Evolutionary conservation across 208 protist species (phyloP), one percentile per base, ranked within the genome.

Genomic region (Trypanosoma avium): DNA sequence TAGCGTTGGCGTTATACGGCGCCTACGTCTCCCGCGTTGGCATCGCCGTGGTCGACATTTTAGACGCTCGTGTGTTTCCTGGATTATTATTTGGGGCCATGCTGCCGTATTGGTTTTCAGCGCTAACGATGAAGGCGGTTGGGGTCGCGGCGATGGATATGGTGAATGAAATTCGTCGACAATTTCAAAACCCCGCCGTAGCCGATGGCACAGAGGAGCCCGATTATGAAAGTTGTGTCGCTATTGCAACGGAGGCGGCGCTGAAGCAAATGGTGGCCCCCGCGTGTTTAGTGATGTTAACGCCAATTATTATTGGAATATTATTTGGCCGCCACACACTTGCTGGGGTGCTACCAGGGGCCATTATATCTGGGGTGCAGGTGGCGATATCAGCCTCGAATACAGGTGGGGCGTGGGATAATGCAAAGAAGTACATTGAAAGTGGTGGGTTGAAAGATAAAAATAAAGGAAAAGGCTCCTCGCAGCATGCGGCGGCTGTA

Each of bases 391-490:
- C 93, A 32, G 77, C 95, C 49, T 93, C 95, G 75, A 98, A 98
- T 82, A 93, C 92, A 24, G 95, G 95, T 33, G 97, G 97, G 52
- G 97, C 97, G 13, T 99, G 97, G 97, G 97, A 99, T 73, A 99
- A 99, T 62, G 94, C 97, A 45, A 99, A 99, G 90, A 99, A 99
- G 81, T 98, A 93, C 77, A 94, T 98, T 74, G 97, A 98, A 80
- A 86, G 84, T 70, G 88, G 92, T 43, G 76, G 82, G 27, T 84
- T 95, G 48, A 74, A 69, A 35, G 92, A 93, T 62, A 90, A 94
- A 58, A 89, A 90, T 70, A 93, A 84, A 71, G 89, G 92, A 45
- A 97, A 97, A 73, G 90, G 87, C 46, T 92, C 84, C 7, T 81
- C 98, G 33, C 80, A 91, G 72, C 96, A 98, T 78, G 92, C 97